Base-by-base conservation (phyloP, 1,284 basidiomycete genomes). In the Boletus sp. region DNA sequence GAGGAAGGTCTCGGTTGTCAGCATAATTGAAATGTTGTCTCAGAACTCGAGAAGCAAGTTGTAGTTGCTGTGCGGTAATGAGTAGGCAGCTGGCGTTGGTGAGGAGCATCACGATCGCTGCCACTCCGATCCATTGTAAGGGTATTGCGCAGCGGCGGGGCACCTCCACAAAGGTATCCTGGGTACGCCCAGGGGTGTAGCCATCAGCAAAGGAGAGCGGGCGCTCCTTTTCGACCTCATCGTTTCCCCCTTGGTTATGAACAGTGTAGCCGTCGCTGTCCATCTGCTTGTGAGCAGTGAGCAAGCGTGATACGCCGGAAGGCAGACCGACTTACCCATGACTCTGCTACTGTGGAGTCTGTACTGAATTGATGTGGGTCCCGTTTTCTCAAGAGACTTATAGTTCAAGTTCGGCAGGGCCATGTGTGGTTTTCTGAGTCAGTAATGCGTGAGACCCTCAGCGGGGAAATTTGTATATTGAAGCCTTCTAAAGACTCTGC, bases 1-100 rank as follows among this genome's bases (percentile, higher is more conserved):
- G 69, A 53, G 68, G 67, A 20, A 73, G 60, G 36, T 62, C 48
- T 24, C 67, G 58, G 18, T 70, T 70, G 35, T 70, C 68, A 1
- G 58, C 35, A 44, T 61, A 65, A 35, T 44, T 58, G 52, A 70
- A 53, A 31, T 67, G 46, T 39, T 65, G 62, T 49, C 51, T 59
- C 45, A 69, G 46, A 13, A 49, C 51, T 33, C 18, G 48, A 51
- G 69, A 69, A 42, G 52, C 60, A 20, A 62, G 48, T 22, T 45
- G 59, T 7, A 70, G 55, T 1, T 67, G 63, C 11, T 55, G 50
- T 43, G 42, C 69, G 51, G 53, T 52, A 16, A 61, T 46, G 24
- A 72, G 29, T 1, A 65, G 43, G 47, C 68, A 73, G 36, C 59
- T 20, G 20, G 43, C 61, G 33, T 71, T 72, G 48, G 73, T 59